These are phyloP conservation scores for Amanita brunnescens DNA, from an alignment of 768 basidiomycete genomes.

Conservation along the genomic window DNA sequence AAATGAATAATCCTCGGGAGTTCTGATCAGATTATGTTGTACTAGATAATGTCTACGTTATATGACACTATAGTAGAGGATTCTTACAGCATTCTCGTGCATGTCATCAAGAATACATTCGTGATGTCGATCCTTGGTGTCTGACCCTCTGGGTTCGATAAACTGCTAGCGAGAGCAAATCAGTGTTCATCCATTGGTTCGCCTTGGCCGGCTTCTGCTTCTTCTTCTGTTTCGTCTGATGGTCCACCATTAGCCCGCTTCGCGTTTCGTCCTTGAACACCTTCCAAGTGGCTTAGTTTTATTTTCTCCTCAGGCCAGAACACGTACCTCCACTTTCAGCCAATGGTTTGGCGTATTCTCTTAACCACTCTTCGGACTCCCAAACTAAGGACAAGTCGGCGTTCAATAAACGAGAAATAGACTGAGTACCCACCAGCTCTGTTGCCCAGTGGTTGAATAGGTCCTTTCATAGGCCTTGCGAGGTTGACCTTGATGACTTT, in stretches of 20 bases:
- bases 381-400: slow-evolving; percentile 52
- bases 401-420: background rate
- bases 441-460: slow-evolving; percentile 58
- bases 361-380: slow-evolving; percentile 93
- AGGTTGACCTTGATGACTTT: slow-evolving; percentile 76
- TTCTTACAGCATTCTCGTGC: background rate
- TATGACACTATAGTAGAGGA: background rate
- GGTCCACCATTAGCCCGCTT: slow-evolving; percentile 17
- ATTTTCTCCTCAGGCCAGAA: background rate
- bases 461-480: slow-evolving; percentile 73
- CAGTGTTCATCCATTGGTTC: slow-evolving; percentile 60
- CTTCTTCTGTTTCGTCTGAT: slow-evolving; percentile 21
- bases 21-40: slow-evolving; percentile 21
- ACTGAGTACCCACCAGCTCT: slow-evolving; percentile 53
- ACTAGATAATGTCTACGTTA: background rate
- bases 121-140: slow-evolving; percentile 9
- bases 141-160: slow-evolving; percentile 1
- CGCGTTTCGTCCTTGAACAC: slow-evolving; percentile 46
- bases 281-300: slow-evolving; percentile 18
- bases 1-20: slow-evolving; percentile 35
- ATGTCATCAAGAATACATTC: background rate
- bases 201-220: slow-evolving; percentile 27
- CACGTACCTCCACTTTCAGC: slow-evolving; percentile 62
- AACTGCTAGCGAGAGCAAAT: no score
- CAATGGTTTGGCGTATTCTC: slow-evolving; percentile 71